phyloP scores from a whole-genome alignment of 2,329 filamentous ascomycete genomes.

The Pseudovirgaria hyperparasitica region DNA sequence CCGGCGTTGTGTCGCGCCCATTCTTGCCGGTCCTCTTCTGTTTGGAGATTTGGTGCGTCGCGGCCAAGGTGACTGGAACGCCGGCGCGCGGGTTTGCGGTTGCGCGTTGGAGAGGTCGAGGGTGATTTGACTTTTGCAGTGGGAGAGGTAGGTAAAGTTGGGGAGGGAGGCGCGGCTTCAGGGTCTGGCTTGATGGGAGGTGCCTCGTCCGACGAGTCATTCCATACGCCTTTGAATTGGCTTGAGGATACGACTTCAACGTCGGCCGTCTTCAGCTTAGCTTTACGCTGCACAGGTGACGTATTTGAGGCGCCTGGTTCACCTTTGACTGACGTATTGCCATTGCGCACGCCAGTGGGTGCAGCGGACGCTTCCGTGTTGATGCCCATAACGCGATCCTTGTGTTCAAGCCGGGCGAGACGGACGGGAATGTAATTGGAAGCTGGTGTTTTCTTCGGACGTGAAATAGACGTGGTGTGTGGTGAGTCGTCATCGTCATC shows the following conservation, averaged over 20 bases:
- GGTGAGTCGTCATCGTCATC: slow-evolving; percentile 32
- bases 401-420: slow-evolving; percentile 42
- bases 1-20: slow-evolving; percentile 36
- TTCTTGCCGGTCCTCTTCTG: slow-evolving; percentile 39
- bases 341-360: slow-evolving; percentile 18
- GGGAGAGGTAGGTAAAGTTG: slow-evolving; percentile 14
- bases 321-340: slow-evolving; percentile 20
- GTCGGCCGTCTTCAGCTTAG: too few relatives aligned
- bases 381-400: slow-evolving; percentile 39
- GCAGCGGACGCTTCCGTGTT: slow-evolving; percentile 40
- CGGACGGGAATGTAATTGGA: slow-evolving; percentile 37
- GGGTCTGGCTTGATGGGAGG: slow-evolving; percentile 10
- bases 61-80: too few relatives aligned
- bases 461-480: slow-evolving; percentile 11
- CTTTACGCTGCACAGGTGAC: too few relatives aligned
- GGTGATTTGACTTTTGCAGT: slow-evolving; percentile 13
- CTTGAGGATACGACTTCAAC: too few relatives aligned
- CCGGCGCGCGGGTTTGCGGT: slow-evolving; percentile 5
- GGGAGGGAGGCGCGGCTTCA: slow-evolving; percentile 18
- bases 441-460: slow-evolving; percentile 6
- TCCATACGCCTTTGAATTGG: too few relatives aligned
- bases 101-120: slow-evolving; percentile 5
- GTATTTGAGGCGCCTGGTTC: too few relatives aligned
- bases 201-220: slow-evolving; percentile 3
- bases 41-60: slow-evolving; percentile 33